Percentiles rank a stretch among this genome's conserved stretches.
Evolutionary conservation across 177 flowering plant species (phyloP).

Genomic region (Vitis hybrid): DNA sequence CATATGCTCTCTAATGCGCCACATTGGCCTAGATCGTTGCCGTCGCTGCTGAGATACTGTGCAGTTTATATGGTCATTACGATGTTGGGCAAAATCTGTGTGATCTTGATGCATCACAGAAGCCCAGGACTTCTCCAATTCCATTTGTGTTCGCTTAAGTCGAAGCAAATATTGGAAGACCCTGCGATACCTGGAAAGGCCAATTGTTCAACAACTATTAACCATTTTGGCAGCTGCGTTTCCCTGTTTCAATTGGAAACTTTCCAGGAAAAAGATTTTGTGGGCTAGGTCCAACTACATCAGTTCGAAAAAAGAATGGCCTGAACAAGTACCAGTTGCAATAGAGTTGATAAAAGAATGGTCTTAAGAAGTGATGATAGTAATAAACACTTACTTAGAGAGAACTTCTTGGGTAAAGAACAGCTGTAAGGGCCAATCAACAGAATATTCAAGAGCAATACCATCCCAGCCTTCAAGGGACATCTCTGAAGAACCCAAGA

Average conservation of each 20-base stretch:
- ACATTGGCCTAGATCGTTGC: conserved; percentile 77
- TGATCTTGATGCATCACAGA: conserved; percentile 97
- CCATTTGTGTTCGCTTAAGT: conserved; percentile 95
- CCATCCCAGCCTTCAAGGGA: conserved; percentile 98
- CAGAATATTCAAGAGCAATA: conserved; percentile 89
- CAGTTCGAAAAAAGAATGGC: neutral
- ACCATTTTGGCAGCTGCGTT: conserved; percentile 5
- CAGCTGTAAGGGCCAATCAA: conserved; percentile 96
- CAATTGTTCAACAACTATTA: conserved; percentile 1
- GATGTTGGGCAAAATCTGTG: conserved; percentile 68
- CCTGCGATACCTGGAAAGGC: conserved; percentile 57
- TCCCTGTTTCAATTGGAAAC: neutral
- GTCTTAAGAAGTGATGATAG: neutral
- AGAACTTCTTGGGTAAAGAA: conserved; percentile 97
- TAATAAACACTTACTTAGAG: conserved; percentile 63
- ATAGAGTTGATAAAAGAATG: neutral
- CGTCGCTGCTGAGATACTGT: conserved; percentile 65
- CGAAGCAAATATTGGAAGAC: conserved; percentile 89
- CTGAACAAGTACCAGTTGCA: neutral
- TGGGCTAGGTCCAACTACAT: too few species aligned
- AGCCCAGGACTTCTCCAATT: conserved; percentile 99
- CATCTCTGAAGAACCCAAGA: conserved; percentile 46
- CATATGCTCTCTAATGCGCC: conserved; percentile 98
- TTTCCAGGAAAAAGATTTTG: neutral
- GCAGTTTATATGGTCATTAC: conserved; percentile 46